These are phyloP conservation scores for Aureobasidium sp. DNA, from an alignment of 2,329 filamentous ascomycete genomes.

Conservation along the genomic window DNA sequence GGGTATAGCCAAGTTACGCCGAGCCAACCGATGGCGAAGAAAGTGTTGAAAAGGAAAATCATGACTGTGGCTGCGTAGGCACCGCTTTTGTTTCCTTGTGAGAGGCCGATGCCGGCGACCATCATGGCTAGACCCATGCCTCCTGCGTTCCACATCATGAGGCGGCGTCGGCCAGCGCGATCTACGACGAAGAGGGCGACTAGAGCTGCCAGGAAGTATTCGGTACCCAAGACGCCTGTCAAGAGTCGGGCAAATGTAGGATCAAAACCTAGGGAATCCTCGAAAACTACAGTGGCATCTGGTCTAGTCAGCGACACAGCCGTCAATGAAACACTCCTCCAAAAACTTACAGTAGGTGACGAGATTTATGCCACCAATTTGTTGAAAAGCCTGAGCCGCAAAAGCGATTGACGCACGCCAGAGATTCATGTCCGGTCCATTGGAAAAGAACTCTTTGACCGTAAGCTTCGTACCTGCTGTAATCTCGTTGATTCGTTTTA, in stretches of 20 bases:
- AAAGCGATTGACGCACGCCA: slow-evolving; percentile 3
- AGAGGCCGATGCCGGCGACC: slow-evolving; percentile 17
- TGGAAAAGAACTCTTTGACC: slow-evolving; percentile 21
- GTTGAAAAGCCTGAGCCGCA: not conserved
- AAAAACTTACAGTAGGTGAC: slow-evolving; percentile 8
- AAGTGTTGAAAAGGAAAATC: slow-evolving; percentile 31
- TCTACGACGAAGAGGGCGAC: slow-evolving; percentile 24
- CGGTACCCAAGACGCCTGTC: slow-evolving; percentile 22
- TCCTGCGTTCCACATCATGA: slow-evolving; percentile 23
- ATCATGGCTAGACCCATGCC: slow-evolving; percentile 20
- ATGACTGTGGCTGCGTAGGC: slow-evolving; percentile 27
- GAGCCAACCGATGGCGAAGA: slow-evolving; percentile 30
- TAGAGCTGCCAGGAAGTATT: slow-evolving; percentile 23
- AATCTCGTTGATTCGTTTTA: slow-evolving; percentile 46
- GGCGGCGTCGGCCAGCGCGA: slow-evolving; percentile 23
- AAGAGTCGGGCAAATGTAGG: slow-evolving; percentile 19
- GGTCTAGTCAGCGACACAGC: not conserved
- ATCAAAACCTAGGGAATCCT: slow-evolving; percentile 18
- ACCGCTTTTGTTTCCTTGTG: not conserved
- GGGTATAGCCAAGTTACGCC: slow-evolving; percentile 30
- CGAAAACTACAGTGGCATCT: slow-evolving; percentile 17
- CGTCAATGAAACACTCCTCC: not conserved
- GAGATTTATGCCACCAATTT: slow-evolving; percentile 3
- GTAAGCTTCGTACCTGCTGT: slow-evolving; percentile 18
- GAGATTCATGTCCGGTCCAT: slow-evolving; percentile 8